A percentile compares a stretch with the other conserved stretches of the same genome.
phyloP scores from a whole-genome alignment of 2,329 filamentous ascomycete species.

The Penicillium capsulatum region DNA sequence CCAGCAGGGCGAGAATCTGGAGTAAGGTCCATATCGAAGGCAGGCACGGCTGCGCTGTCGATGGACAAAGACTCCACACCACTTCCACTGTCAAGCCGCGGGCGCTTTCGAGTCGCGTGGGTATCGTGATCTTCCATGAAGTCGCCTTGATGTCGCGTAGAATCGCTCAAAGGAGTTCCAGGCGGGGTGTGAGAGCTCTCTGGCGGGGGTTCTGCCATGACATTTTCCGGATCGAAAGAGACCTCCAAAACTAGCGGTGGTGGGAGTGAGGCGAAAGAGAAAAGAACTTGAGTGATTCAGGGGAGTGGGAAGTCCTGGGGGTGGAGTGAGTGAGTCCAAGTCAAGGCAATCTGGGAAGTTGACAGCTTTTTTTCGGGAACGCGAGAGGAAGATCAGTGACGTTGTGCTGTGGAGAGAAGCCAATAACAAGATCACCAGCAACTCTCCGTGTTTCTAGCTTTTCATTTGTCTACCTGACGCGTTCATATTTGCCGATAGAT shows the following conservation, averaged over 20 bases:
- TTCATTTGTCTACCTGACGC: too few relatives aligned
- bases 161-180: slow-evolving; percentile 30
- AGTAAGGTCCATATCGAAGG: slow-evolving; percentile 27
- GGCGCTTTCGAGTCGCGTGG: slow-evolving; percentile 44
- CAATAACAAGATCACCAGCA: slow-evolving; percentile 5
- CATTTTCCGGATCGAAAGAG: slow-evolving; percentile 33
- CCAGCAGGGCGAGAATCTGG: slow-evolving; percentile 33
- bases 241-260: not conserved
- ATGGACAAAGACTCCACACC: slow-evolving; percentile 31
- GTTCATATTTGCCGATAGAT: too few relatives aligned
- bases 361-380: slow-evolving; percentile 21
- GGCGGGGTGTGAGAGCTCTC: slow-evolving; percentile 43
- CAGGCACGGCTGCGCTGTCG: slow-evolving; percentile 28
- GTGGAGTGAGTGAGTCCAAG: slow-evolving; percentile 3
- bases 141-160: slow-evolving; percentile 29
- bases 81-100: slow-evolving; percentile 46
- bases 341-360: slow-evolving; percentile 8
- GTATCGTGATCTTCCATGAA: slow-evolving; percentile 41
- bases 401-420: slow-evolving; percentile 16
- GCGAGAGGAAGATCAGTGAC: slow-evolving; percentile 20
- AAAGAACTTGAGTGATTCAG: not conserved
- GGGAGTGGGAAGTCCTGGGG: slow-evolving; percentile 3
- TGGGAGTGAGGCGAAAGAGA: not conserved
- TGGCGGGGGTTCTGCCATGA: slow-evolving; percentile 46
- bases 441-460: too few relatives aligned